Conservation (phyloP, 208 protist species). For the Novymonas esmeraldas region DNA sequence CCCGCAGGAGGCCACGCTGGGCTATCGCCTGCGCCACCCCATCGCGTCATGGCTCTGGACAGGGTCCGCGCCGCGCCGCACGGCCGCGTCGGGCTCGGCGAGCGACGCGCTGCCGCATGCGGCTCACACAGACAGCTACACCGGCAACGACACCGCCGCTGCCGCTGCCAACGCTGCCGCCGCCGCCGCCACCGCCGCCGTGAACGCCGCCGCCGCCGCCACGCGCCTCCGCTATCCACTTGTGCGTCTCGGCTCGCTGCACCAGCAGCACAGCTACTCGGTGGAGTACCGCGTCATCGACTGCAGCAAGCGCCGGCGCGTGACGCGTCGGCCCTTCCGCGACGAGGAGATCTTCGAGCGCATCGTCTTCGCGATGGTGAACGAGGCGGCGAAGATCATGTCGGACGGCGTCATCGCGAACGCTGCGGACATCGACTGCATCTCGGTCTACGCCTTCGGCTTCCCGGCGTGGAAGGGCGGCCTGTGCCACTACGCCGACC, state of each 20-base stretch:
- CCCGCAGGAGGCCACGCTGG: slow-evolving; percentile 14
- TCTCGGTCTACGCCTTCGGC: slow-evolving; percentile 78
- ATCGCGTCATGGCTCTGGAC: slow-evolving; percentile 28
- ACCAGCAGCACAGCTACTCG: slow-evolving; percentile 50
- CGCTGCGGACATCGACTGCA: slow-evolving; percentile 87
- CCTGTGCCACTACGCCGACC: slow-evolving; percentile 75
- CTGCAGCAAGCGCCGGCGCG: slow-evolving; percentile 51
- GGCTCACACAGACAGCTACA: neutral
- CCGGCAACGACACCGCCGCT: neutral
- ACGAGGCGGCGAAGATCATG: slow-evolving; percentile 90
- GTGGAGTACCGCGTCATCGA: slow-evolving; percentile 60
- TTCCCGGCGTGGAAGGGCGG: slow-evolving; percentile 89
- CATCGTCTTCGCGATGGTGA: slow-evolving; percentile 86
- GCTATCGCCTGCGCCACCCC: slow-evolving; percentile 29
- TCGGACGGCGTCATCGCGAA: slow-evolving; percentile 67
- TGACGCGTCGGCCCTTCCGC: slow-evolving; percentile 64
- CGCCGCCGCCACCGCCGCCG: neutral
- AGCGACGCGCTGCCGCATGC: too few relatives aligned
- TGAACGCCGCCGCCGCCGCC: neutral
- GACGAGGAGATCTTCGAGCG: slow-evolving; percentile 89
- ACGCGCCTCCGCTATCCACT: slow-evolving; percentile 25
- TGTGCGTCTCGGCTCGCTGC: slow-evolving; percentile 27
- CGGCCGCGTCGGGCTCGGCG: too few relatives aligned
- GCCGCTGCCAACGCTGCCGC: neutral
- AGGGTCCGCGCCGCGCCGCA: neutral